A percentile compares a stretch with the other conserved stretches of the same genome.
Evolutionary conservation across 1,139 yeast species (phyloP).

Genomic region (Taphrina deformans): DNA sequence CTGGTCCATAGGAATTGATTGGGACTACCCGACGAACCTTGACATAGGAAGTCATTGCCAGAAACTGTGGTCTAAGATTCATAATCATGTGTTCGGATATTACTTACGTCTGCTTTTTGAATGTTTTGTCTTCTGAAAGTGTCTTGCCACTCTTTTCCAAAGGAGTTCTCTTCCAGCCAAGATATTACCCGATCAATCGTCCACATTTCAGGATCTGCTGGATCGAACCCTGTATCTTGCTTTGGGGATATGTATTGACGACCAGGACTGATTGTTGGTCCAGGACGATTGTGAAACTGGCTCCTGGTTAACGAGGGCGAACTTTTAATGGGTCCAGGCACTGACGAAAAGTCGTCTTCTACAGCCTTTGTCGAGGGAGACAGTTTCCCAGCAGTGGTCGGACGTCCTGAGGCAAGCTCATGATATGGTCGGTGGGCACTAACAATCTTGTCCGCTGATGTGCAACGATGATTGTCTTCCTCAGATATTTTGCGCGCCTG

Average conservation of each 20-base stretch:
- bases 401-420: background rate
- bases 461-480: background rate
- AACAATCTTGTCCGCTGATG: background rate
- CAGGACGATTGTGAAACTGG: background rate
- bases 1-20: background rate
- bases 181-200: slow-evolving; percentile 2
- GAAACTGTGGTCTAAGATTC: too few species aligned
- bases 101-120: slow-evolving; percentile 8
- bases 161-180: slow-evolving; percentile 21
- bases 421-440: background rate
- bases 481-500: background rate
- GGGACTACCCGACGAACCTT: slow-evolving; percentile 31
- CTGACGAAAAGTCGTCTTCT: background rate
- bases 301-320: background rate
- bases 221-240: background rate
- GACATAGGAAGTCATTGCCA: slow-evolving; percentile 23
- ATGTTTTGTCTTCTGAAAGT: slow-evolving; percentile 8
- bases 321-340: background rate
- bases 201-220: slow-evolving; percentile 19
- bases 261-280: background rate
- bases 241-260: background rate
- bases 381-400: background rate
- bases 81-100: background rate
- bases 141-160: slow-evolving; percentile 30
- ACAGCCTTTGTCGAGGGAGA: background rate